Evolutionary conservation across 2,329 filamentous ascomycete species (phyloP).

Genomic region (Talaromyces islandicus): DNA sequence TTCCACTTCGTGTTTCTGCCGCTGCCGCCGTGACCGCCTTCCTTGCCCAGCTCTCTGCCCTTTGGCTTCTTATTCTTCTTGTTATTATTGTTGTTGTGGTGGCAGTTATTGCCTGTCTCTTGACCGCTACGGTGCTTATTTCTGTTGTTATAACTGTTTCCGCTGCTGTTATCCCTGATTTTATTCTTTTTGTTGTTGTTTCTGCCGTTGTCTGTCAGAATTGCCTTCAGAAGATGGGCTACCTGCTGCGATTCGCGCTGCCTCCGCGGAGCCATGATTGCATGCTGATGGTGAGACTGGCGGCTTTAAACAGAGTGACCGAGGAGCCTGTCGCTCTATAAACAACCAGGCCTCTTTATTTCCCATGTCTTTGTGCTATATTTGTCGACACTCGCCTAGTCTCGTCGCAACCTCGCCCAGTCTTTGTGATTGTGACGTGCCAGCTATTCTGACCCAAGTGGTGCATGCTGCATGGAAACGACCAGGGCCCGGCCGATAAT

Average conservation of each 20-base stretch:
- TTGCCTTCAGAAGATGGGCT: not conserved
- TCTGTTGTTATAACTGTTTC: not conserved
- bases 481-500: not conserved
- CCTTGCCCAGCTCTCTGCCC: not conserved
- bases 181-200: not conserved
- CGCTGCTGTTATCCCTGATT: not conserved
- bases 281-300: not conserved
- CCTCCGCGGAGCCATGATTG: not conserved
- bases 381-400: not conserved
- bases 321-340: not conserved
- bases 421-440: constrained; percentile 1
- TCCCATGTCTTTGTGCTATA: not conserved
- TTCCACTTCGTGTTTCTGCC: not conserved
- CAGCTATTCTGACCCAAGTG: not conserved
- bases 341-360: not conserved
- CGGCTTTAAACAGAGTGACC: not conserved
- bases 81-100: not conserved
- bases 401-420: not conserved
- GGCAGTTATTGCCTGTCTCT: not conserved
- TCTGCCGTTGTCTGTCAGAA: not conserved
- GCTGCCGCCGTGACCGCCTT: not conserved
- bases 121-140: not conserved
- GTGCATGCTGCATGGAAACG: not conserved
- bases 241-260: not conserved
- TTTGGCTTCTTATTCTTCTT: not conserved